Conservation (phyloP, 495 filamentous ascomycete genomes). For the Bathelium albidoporum region DNA sequence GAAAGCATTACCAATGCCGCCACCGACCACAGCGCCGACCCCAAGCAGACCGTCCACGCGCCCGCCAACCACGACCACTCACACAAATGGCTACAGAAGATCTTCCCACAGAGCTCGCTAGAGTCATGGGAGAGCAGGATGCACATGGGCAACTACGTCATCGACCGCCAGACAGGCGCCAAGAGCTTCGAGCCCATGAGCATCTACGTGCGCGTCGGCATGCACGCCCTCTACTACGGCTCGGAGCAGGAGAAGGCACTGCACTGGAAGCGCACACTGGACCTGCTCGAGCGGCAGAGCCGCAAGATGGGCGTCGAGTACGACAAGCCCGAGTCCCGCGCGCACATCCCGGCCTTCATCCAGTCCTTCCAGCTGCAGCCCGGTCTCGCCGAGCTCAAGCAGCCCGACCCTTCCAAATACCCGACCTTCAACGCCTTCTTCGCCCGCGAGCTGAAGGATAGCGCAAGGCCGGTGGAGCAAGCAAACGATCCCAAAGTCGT, state of each 20-base stretch:
- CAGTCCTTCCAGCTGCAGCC: slow-evolving; percentile 28
- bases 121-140: slow-evolving; percentile 28
- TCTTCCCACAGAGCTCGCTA: slow-evolving; percentile 26
- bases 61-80: slow-evolving; percentile 25
- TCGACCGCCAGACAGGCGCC: slow-evolving; percentile 32
- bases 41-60: slow-evolving; percentile 27
- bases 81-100: slow-evolving; percentile 27
- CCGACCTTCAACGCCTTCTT: slow-evolving; percentile 24
- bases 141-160: slow-evolving; percentile 37
- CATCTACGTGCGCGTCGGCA: slow-evolving; percentile 38
- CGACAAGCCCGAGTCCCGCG: slow-evolving; percentile 29
- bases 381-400: slow-evolving; percentile 25
- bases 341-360: slow-evolving; percentile 36
- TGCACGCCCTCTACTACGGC: slow-evolving; percentile 38
- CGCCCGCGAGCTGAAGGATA: slow-evolving; percentile 18
- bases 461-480: slow-evolving; percentile 16
- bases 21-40: slow-evolving; percentile 23
- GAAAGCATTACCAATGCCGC: slow-evolving; percentile 19
- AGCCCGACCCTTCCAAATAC: slow-evolving; percentile 30
- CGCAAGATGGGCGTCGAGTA: slow-evolving; percentile 37
- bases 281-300: slow-evolving; percentile 29
- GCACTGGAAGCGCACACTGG: slow-evolving; percentile 30
- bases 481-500: slow-evolving; percentile 12
- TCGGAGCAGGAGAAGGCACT: slow-evolving; percentile 31
- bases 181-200: slow-evolving; percentile 36